Conservation (phyloP, 495 filamentous ascomycete species). For the Haplographium delicatum region DNA sequence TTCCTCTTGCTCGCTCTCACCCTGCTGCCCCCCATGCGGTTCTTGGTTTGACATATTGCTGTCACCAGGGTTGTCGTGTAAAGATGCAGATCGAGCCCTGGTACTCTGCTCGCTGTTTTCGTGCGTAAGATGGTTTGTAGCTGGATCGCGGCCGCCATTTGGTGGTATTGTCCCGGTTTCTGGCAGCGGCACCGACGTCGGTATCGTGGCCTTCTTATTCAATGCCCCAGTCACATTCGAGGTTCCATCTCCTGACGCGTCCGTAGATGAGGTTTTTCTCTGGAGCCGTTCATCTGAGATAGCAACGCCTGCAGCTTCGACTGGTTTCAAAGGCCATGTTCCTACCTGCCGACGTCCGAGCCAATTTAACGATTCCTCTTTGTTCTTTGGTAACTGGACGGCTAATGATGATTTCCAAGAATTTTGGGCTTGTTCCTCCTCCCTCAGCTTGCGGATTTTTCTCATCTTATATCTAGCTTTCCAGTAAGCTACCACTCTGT, state of each 20-base stretch:
- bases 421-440: background rate
- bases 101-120: no score
- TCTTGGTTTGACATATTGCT: no score
- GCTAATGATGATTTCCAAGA: no score
- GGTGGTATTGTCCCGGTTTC: background rate
- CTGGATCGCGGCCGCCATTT: background rate
- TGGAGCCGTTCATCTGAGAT: no score
- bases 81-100: background rate
- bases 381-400: background rate
- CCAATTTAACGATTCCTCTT: background rate
- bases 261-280: no score
- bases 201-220: background rate
- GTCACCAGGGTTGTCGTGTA: background rate
- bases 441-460: background rate
- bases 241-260: background rate
- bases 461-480: background rate
- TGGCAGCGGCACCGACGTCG: background rate
- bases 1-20: background rate
- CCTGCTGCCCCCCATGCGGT: no score
- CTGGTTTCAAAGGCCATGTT: background rate
- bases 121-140: background rate
- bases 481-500: background rate
- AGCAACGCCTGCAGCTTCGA: no score
- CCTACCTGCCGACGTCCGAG: background rate
- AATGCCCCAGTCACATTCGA: background rate